phyloP scores from a whole-genome alignment of 257 asterid genomes.

The Galeopsis tetrahit region DNA sequence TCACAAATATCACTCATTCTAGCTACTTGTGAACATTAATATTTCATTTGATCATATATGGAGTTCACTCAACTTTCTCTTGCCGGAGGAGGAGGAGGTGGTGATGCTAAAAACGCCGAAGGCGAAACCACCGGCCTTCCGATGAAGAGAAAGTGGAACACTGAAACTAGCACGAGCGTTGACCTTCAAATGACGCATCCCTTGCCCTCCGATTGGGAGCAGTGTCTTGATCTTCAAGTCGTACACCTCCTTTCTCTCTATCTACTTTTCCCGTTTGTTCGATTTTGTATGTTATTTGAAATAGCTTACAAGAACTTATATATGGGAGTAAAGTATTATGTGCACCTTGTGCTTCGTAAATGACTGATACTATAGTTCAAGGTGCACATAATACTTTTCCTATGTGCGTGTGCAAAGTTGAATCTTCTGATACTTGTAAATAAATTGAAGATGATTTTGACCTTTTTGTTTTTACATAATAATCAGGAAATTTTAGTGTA shows the following conservation, averaged over 20 bases:
- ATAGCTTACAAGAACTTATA: no score
- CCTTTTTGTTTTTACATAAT: no score
- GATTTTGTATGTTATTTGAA: background rate
- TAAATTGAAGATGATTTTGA: no score
- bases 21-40: background rate
- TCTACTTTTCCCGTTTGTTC: background rate
- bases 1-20: background rate
- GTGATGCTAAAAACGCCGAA: conserved; percentile 1
- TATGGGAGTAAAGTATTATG: no score
- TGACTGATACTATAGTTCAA: no score
- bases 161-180: conserved; percentile 37
- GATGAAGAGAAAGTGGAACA: conserved; percentile 49
- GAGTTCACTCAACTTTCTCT: conserved; percentile 56
- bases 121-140: conserved; percentile 30
- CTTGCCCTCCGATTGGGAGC: conserved; percentile 70
- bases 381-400: no score
- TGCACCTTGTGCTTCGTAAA: no score
- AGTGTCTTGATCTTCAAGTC: conserved; percentile 73
- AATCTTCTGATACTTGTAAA: no score
- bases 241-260: background rate
- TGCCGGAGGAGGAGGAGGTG: conserved; percentile 25
- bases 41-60: conserved; percentile 30
- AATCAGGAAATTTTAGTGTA: no score
- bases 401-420: no score
- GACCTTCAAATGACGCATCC: conserved; percentile 62